Base-by-base conservation (phyloP, 176 grass and related monocot species). In the Triticum dicoccoides region DNA sequence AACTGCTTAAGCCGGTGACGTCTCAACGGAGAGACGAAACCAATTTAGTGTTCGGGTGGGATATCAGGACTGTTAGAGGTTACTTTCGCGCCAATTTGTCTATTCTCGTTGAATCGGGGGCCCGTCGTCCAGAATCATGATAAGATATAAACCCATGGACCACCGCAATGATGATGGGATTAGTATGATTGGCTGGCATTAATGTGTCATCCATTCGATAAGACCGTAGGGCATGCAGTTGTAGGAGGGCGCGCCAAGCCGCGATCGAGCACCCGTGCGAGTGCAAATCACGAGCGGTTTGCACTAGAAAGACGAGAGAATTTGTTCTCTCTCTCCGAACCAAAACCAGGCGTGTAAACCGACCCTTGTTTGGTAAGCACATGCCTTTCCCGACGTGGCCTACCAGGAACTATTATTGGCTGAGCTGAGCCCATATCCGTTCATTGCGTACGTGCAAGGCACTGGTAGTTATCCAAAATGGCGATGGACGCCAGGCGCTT, bases 311-410 rank as follows among this genome's bases (percentile, higher is more conserved):
- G 25, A 13, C 73, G 25, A 34, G 86, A 2, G 24, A 51, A 5
- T 62, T 7, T 5, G 33, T 12, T 33, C 14, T 25, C 39, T 73
- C 32, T 32, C 32, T 32, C 32, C 10, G 24, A 33, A 18, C 75
- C 5, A 47, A 44, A 44, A 37, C 75, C 5, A 47, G 8, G 25
- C 3, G 35, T 79, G 66, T 33, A 3, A 27, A 5, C 45, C 59
- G 47, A 63, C 74, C 70, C 15, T 7, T 35, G 35, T 83, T 78
- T 2, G 80, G 80, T 85, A 69, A 45, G 83, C 71, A 27, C 62
- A 51, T 51, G 72, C 49, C 88, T 86, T 86, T 86, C 83, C 61
- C n/a, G 4, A 0, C 78, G 13, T 89, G 88, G 47, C 78, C 51
- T 86, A 64, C 63, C 8, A 11, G n/a, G 24, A 29, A 11, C n/a